Evolutionary conservation across 2,329 filamentous ascomycete genomes (phyloP), one percentile per base, ranked within the genome.

Genomic region (Colletotrichum eremochloae): DNA sequence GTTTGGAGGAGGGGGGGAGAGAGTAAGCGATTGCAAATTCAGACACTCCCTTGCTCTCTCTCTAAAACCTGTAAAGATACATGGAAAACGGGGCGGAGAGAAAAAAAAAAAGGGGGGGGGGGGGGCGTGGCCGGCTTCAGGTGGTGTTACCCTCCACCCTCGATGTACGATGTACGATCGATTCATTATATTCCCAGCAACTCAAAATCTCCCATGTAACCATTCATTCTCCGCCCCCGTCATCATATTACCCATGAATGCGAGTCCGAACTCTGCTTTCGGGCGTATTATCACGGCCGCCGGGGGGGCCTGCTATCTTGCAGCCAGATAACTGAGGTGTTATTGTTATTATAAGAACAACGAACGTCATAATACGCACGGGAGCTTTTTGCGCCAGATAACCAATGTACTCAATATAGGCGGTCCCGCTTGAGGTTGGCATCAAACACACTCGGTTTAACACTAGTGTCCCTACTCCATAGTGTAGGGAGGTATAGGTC

Each of bases 131-230:
- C 9, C 36, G n/a, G 55, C 55, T 53, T 64, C 33, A 20, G n/a
- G 24, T 40, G 36, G 56, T 55, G 50, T 33, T 56, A 29, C 36
- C 55, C 55, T 42, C 50, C 50, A 9, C 31, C 46, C 31, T 31
- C 29, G 6, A 50, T 61, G 56, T 61, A 67, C 33, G 63, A 67
- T 67, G 24, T 24, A 24, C 64, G 55, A 52, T 58, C 31, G 18
- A 24, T 52, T 40, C 5, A 36, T 24, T 24, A 24, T 24, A 60
- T 58, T 38, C 40, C 55, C 33, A 48, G 24, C 56, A 29, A 50
- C 33, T 67, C 55, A 67, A 61, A 44, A 61, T 67, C 61, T 61
- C 44, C 33, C 18, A 15, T 46, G 62, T 56, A 63, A 29, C 48
- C 38, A 56, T 33, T 52, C 44, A 12, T 24, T 52, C 20, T 20